These are phyloP conservation scores for Paraurostyla sp. DNA, from an alignment of 73 alveolate species.

Conservation along the genomic window DNA sequence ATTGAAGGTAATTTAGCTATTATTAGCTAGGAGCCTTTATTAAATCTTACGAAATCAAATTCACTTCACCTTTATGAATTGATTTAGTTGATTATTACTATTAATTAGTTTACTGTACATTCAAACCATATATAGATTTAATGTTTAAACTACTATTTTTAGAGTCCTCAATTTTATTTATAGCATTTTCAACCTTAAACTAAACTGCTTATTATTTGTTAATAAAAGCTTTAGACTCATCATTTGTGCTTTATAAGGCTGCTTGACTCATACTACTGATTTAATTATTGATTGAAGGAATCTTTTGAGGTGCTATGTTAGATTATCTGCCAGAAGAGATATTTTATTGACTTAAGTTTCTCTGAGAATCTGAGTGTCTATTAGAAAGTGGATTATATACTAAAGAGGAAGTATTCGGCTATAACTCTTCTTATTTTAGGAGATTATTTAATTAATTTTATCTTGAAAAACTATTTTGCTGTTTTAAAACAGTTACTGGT, in stretches of 20 bases:
- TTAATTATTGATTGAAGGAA: background rate
- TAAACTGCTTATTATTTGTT: background rate
- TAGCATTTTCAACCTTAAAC: background rate
- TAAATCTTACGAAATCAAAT: background rate
- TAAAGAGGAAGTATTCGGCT: background rate
- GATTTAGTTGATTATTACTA: background rate
- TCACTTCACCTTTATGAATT: background rate
- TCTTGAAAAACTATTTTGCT: too few species aligned
- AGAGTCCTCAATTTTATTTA: background rate
- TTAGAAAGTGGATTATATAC: background rate
- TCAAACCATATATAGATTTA: too few species aligned
- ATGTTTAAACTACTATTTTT: too few species aligned
- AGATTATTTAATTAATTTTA: background rate
- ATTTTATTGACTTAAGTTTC: background rate
- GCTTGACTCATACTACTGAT: background rate
- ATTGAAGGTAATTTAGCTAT: background rate
- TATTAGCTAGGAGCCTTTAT: too few species aligned
- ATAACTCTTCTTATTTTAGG: background rate
- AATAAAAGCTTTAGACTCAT: background rate
- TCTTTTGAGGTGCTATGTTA: background rate
- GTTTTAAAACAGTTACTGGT: too few species aligned
- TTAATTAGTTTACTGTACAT: too few species aligned
- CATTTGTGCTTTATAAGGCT: conserved; percentile 26
- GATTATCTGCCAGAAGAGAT: too few species aligned
- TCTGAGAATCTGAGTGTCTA: background rate